Percentiles rank a stretch among this genome's conserved stretches.
These are phyloP conservation scores for Epichloe elymi DNA, from an alignment of 2,329 filamentous ascomycete species.

Conservation along the genomic window DNA sequence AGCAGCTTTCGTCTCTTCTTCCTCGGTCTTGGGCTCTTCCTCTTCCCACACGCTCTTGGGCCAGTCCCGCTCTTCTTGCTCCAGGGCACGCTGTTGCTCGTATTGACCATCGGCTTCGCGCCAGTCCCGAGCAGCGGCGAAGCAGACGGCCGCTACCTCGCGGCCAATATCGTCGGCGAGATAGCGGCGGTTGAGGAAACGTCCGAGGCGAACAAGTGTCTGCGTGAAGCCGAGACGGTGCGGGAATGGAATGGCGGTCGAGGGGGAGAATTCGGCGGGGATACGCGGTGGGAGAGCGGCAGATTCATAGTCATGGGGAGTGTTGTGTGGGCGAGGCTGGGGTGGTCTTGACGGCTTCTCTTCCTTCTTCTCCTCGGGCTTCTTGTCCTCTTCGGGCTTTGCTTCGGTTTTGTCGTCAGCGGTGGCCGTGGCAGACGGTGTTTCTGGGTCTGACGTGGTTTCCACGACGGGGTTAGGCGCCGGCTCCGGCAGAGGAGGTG, in stretches of 20 bases:
- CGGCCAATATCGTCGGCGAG: slow-evolving; percentile 83
- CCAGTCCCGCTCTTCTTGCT: slow-evolving; percentile 68
- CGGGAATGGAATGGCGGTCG: slow-evolving; percentile 61
- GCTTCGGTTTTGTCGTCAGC: slow-evolving; percentile 12
- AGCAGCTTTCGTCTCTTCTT: slow-evolving; percentile 24
- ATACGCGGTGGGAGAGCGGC: slow-evolving; percentile 50
- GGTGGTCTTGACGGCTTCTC: slow-evolving; percentile 43
- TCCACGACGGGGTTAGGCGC: slow-evolving; percentile 11
- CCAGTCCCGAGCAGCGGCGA: slow-evolving; percentile 44
- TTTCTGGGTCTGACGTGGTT: slow-evolving; percentile 9
- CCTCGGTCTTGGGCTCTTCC: slow-evolving; percentile 27
- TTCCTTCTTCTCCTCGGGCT: slow-evolving; percentile 27
- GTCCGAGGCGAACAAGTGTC: slow-evolving; percentile 72
- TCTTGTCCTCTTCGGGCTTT: slow-evolving; percentile 26
- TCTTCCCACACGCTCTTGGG: slow-evolving; percentile 61
- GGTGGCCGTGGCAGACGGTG: slow-evolving; percentile 8
- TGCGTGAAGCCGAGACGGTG: slow-evolving; percentile 88
- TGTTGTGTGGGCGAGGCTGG: slow-evolving; percentile 63
- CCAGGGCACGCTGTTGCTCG: slow-evolving; percentile 42
- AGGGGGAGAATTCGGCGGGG: slow-evolving; percentile 61
- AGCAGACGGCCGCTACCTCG: slow-evolving; percentile 73
- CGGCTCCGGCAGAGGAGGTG: slow-evolving; percentile 31
- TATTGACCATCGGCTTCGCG: slow-evolving; percentile 25
- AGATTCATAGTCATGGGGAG: slow-evolving; percentile 55
- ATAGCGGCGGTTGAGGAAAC: slow-evolving; percentile 72